phyloP scores from a whole-genome alignment of 768 basidiomycete species.

The Lactarius tabidus region DNA sequence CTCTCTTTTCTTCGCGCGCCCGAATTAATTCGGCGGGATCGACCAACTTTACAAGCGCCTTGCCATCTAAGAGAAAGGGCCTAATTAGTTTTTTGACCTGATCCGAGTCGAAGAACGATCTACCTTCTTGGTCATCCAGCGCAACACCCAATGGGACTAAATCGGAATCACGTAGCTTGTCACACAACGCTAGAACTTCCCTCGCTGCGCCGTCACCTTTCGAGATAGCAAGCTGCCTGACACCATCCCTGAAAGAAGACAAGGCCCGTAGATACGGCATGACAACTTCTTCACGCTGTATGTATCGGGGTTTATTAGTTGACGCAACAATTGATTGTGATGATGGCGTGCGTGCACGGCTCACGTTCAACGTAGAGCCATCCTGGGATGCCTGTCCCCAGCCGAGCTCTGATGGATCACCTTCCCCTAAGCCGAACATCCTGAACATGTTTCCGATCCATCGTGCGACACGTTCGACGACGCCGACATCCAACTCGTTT shows the following conservation, averaged over 20 bases:
- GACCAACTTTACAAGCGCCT: constrained; percentile 90
- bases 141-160: constrained; percentile 93
- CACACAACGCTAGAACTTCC: constrained; percentile 83
- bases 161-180: constrained; percentile 85
- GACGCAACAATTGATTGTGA: constrained; percentile 7
- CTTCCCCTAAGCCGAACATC: constrained; percentile 77
- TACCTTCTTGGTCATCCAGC: constrained; percentile 94
- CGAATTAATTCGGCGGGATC: constrained; percentile 75
- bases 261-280: constrained; percentile 86
- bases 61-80: constrained; percentile 62
- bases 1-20: constrained; percentile 85
- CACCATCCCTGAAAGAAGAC: constrained; percentile 87
- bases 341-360: constrained; percentile 32
- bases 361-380: constrained; percentile 47
- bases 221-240: constrained; percentile 76
- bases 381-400: constrained; percentile 70
- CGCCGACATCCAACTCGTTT: constrained; percentile 53
- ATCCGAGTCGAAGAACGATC: constrained; percentile 21
- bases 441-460: constrained; percentile 74
- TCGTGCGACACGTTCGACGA: constrained; percentile 59
- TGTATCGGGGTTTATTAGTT: constrained; percentile 10
- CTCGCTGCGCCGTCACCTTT: constrained; percentile 61
- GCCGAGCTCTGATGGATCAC: constrained; percentile 63
- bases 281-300: constrained; percentile 74
- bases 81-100: constrained; percentile 5